A percentile compares a stretch with the other conserved stretches of the same genome.
These are phyloP conservation scores for Phytophthora tubulina DNA, from an alignment of 352 stramenopile genomes.

Conservation along the genomic window DNA sequence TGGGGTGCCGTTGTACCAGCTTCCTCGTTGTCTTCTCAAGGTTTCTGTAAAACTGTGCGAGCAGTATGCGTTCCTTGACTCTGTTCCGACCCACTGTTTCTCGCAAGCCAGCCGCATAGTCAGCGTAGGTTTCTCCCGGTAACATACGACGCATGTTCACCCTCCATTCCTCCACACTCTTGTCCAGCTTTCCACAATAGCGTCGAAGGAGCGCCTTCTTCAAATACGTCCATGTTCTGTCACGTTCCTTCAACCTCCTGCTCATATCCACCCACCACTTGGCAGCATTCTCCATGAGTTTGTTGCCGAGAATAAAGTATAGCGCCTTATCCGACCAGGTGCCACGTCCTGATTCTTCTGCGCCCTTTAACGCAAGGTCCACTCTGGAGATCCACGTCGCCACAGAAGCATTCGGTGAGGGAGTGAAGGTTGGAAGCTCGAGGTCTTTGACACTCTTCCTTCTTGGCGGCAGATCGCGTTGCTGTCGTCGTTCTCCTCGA, in stretches of 20 bases:
- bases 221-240: conserved; percentile 6
- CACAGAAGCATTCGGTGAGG: neutral
- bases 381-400: neutral
- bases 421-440: neutral
- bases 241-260: neutral
- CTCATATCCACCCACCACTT: conserved; percentile 12
- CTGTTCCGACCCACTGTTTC: neutral
- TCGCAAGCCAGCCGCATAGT: neutral
- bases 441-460: neutral
- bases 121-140: neutral
- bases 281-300: neutral
- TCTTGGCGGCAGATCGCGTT: neutral
- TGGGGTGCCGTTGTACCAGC: neutral
- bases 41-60: conserved; percentile 2
- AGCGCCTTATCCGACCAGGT: neutral
- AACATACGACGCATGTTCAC: neutral
- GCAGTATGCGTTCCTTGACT: conserved; percentile 2
- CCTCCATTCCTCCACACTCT: neutral
- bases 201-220: conserved; percentile 6
- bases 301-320: conserved; percentile 11
- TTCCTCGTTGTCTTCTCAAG: neutral
- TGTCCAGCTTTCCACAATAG: conserved; percentile 4
- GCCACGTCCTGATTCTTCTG: conserved; percentile 2
- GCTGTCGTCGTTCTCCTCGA: too few species aligned
- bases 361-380: neutral